Evolutionary conservation across 371 early-diverging fungal genomes (phyloP), one percentile per base, ranked within the genome.

Genomic region (Saksenaea vasiformis): DNA sequence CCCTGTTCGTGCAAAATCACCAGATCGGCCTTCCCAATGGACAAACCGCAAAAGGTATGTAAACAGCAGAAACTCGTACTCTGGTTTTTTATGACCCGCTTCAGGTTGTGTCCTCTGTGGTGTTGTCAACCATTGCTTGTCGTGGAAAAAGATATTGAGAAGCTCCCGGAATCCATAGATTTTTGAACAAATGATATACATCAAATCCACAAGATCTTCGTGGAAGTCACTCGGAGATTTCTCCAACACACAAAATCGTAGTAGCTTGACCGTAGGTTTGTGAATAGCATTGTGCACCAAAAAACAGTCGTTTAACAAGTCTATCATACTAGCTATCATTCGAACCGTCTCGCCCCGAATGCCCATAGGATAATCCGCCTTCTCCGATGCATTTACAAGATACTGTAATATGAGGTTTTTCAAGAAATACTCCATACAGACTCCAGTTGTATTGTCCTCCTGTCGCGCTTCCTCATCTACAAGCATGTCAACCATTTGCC

Each of bases 1-100:
- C n/a, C 94, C 94, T 11, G 94, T 93, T 17, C 98, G 81, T 3
- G 97, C 95, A 65, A 86, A 92, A 65, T 98, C 98, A 9, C 97
- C 95, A 5, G 88, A 74, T 60, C 89, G 82, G 34, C 95, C 96
- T 58, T 96, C 96, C 22, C 88, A 83, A 70, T 96, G 95, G 11
- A 98, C 84, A 73, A 90, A 95, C 54, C 83, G 85, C 51, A 95
- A 71, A 34, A 97, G 79, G 64, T 97, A 95, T 14, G 94, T 84
- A 61, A 94, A 94, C 13, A 98, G 72, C 13, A 90, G 65, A 64
- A 96, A 98, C 67, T 93, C 93, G 67, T 90, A 90, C 35, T 89
- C 87, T 2, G 83, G 87, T 65, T 77, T 81, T 51, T 70, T 74
- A 37, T 56, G 56, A 17, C 57, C 13, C 65, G 76, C 67, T 67